phyloP scores from a whole-genome alignment of 306 rosid genomes.

The Sesbania bispinosa region DNA sequence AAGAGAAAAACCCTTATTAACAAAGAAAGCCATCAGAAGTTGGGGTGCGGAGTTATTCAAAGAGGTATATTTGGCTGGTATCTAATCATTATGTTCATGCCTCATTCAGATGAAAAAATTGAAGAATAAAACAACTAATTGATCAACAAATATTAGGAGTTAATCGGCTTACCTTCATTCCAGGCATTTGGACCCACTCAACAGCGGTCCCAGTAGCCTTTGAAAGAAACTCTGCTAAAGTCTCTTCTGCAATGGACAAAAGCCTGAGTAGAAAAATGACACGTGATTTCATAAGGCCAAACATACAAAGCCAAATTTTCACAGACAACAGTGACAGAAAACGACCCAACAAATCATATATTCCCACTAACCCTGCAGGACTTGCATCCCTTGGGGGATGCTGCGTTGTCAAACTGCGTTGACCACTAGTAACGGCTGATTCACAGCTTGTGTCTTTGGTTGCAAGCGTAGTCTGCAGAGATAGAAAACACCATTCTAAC shows the following conservation, averaged over 20 bases:
- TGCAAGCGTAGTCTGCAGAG: slow-evolving; percentile 68
- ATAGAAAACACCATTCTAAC: slow-evolving; percentile 12
- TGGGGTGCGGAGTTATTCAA: not conserved
- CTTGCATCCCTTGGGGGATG: slow-evolving; percentile 99
- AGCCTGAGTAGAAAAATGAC: slow-evolving; percentile 54
- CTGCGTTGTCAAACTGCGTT: slow-evolving; percentile 85
- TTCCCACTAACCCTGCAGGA: slow-evolving; percentile 99
- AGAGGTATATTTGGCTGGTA: not conserved
- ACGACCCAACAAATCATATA: slow-evolving; percentile 51
- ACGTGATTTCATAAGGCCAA: slow-evolving; percentile 39
- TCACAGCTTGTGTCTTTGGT: slow-evolving; percentile 95
- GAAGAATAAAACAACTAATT: slow-evolving; percentile 6
- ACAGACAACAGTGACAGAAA: slow-evolving; percentile 39
- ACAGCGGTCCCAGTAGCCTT: slow-evolving; percentile 99
- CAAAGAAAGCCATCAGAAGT: not conserved
- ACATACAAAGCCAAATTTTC: slow-evolving; percentile 35
- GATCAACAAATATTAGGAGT: not conserved
- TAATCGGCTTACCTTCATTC: slow-evolving; percentile 77
- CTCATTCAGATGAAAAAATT: not conserved
- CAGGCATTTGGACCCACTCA: slow-evolving; percentile 99
- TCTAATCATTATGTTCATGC: not conserved
- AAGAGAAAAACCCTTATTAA: not conserved
- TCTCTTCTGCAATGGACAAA: slow-evolving; percentile 99
- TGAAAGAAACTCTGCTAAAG: slow-evolving; percentile 99
- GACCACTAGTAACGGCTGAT: slow-evolving; percentile 94